Conservation (phyloP, 1,139 yeast species). For the Blastobotrys indianensis region DNA sequence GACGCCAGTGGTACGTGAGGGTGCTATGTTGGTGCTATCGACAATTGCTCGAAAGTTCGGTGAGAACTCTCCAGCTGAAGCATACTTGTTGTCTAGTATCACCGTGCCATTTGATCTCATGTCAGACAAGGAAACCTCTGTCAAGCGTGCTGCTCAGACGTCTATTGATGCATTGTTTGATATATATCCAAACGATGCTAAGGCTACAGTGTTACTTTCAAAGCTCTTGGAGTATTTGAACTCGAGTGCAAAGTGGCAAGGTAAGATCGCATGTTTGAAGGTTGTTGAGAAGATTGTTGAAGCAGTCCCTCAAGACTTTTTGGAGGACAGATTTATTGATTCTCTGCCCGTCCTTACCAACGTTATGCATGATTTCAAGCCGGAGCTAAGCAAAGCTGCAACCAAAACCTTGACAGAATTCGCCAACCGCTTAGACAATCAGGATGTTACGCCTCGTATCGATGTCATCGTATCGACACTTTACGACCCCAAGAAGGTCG, state of each 20-base stretch:
- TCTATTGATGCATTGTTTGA: constrained; percentile 60
- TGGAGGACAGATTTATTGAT: constrained; percentile 73
- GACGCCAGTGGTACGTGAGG: constrained; percentile 69
- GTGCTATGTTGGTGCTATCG: constrained; percentile 62
- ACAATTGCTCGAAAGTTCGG: constrained; percentile 62
- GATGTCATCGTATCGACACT: constrained; percentile 82
- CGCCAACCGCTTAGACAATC: constrained; percentile 80
- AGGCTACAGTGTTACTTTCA: constrained; percentile 62
- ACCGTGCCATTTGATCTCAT: constrained; percentile 54
- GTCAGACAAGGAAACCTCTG: constrained; percentile 83
- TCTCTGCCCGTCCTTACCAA: constrained; percentile 84
- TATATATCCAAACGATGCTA: constrained; percentile 72
- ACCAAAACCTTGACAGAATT: constrained; percentile 60
- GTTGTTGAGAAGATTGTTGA: constrained; percentile 67
- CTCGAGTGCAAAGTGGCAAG: constrained; percentile 91
- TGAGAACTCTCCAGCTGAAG: constrained; percentile 59
- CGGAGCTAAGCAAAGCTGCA: constrained; percentile 88
- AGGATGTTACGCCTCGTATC: constrained; percentile 82
- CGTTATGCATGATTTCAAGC: constrained; percentile 91
- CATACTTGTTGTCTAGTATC: constrained; percentile 57
- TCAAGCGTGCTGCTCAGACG: constrained; percentile 64
- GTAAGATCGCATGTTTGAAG: constrained; percentile 74
- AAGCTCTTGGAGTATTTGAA: constrained; percentile 56
- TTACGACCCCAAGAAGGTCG: constrained; percentile 83
- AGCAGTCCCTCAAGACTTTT: constrained; percentile 77